A percentile compares a stretch with the other conserved stretches of the same genome.
phyloP scores from a whole-genome alignment of 495 filamentous ascomycete species.

The Xylaria telfairii region DNA sequence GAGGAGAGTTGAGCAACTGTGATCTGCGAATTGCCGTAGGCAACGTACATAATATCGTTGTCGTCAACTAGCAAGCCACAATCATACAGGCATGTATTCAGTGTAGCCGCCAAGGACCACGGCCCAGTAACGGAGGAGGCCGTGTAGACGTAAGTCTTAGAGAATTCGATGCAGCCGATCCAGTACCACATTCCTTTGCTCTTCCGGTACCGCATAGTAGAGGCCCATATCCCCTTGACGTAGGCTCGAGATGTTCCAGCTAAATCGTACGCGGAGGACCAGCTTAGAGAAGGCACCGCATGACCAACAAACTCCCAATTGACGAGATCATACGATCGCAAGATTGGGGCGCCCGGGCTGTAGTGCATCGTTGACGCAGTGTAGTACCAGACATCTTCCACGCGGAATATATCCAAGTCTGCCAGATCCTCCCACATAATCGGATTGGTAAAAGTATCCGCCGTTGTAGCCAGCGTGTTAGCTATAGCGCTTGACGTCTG shows the following conservation, averaged over 20 bases:
- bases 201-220: constrained; percentile 54
- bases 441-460: constrained; percentile 48
- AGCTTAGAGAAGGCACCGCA: constrained; percentile 57
- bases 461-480: neutral
- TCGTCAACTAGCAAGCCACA: constrained; percentile 61
- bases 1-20: constrained; percentile 53
- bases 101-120: constrained; percentile 29
- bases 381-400: constrained; percentile 48
- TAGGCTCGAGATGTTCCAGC: constrained; percentile 50
- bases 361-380: constrained; percentile 63
- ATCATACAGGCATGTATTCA: constrained; percentile 63
- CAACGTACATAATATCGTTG: constrained; percentile 62
- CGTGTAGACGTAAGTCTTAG: constrained; percentile 56
- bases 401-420: constrained; percentile 44
- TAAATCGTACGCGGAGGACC: constrained; percentile 53
- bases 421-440: constrained; percentile 53
- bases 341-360: constrained; percentile 63
- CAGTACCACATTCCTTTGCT: constrained; percentile 59
- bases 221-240: constrained; percentile 61
- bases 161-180: constrained; percentile 58
- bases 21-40: constrained; percentile 56
- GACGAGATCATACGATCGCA: constrained; percentile 60
- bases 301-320: constrained; percentile 62
- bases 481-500: neutral
- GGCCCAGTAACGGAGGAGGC: constrained; percentile 43